Conservation (phyloP, 2,329 filamentous ascomycete genomes). For the Ophiocordyceps camponoti-rufipedis region DNA sequence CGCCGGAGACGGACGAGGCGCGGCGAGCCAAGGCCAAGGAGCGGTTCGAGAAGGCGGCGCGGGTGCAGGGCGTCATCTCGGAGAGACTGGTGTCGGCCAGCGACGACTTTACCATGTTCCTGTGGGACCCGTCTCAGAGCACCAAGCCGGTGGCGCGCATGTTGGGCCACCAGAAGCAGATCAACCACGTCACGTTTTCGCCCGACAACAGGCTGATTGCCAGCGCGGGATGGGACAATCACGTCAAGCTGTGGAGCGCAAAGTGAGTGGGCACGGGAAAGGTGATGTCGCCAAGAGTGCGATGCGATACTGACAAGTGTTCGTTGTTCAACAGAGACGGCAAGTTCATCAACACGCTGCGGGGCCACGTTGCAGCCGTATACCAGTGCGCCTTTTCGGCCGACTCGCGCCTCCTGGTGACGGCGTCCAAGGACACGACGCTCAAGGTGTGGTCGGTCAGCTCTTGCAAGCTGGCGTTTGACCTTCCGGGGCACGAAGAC, state of each 20-base stretch:
- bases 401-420: conserved; percentile 77
- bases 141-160: conserved; percentile 77
- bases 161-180: conserved; percentile 89
- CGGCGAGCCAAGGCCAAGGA: conserved; percentile 59
- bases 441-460: conserved; percentile 89
- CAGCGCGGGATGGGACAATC: conserved; percentile 82
- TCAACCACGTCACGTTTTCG: conserved; percentile 90
- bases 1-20: conserved; percentile 50
- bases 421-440: conserved; percentile 79
- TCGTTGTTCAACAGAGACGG: conserved; percentile 28
- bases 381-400: conserved; percentile 89
- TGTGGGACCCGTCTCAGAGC: conserved; percentile 69
- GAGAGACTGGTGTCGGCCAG: conserved; percentile 81
- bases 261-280: conserved; percentile 19
- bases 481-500: conserved; percentile 79
- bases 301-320: conserved; percentile 4
- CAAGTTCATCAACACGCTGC: conserved; percentile 70
- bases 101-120: conserved; percentile 90
- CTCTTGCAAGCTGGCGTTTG: conserved; percentile 59
- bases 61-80: conserved; percentile 53
- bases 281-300: not conserved
- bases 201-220: conserved; percentile 79
- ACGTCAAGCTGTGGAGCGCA: conserved; percentile 81
- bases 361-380: conserved; percentile 77
- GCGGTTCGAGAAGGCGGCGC: conserved; percentile 73